Conservation (phyloP, 2,329 filamentous ascomycete species). For the Verticillium dahliae region DNA sequence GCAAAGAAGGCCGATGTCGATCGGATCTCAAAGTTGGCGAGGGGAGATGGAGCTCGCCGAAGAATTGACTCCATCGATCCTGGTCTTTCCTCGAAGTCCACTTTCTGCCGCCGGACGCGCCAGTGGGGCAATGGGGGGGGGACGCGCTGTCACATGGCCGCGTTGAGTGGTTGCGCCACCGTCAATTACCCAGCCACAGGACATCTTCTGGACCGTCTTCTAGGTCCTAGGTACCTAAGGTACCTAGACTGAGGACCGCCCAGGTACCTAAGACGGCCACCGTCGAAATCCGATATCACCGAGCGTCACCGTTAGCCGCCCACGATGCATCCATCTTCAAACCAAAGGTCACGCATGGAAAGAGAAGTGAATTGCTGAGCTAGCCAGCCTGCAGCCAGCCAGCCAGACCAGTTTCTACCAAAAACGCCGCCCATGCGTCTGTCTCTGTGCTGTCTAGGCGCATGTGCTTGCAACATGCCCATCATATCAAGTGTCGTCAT, state of each 20-base stretch:
- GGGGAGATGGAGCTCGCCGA: background rate
- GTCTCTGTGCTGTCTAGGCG: background rate
- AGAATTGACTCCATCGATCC: background rate
- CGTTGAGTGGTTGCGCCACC: background rate
- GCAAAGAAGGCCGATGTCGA: background rate
- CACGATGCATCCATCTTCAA: too few relatives aligned
- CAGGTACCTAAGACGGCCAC: too few relatives aligned
- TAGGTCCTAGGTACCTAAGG: too few relatives aligned
- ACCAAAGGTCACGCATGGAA: too few relatives aligned
- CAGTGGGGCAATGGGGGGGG: background rate
- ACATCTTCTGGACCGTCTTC: background rate
- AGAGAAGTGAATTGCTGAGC: too few relatives aligned
- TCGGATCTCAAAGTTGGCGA: background rate
- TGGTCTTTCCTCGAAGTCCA: background rate
- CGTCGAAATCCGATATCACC: background rate
- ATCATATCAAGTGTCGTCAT: background rate
- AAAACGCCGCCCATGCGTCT: too few relatives aligned
- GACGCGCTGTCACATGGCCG: conserved; percentile 2
- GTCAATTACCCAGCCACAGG: background rate
- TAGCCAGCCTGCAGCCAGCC: too few relatives aligned
- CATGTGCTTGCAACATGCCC: background rate
- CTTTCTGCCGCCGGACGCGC: background rate
- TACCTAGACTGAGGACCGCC: background rate
- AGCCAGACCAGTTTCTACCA: too few relatives aligned
- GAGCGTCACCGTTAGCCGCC: background rate